These are phyloP conservation scores for Opeltia flavorubescens DNA, from an alignment of 495 filamentous ascomycete genomes.

Conservation along the genomic window DNA sequence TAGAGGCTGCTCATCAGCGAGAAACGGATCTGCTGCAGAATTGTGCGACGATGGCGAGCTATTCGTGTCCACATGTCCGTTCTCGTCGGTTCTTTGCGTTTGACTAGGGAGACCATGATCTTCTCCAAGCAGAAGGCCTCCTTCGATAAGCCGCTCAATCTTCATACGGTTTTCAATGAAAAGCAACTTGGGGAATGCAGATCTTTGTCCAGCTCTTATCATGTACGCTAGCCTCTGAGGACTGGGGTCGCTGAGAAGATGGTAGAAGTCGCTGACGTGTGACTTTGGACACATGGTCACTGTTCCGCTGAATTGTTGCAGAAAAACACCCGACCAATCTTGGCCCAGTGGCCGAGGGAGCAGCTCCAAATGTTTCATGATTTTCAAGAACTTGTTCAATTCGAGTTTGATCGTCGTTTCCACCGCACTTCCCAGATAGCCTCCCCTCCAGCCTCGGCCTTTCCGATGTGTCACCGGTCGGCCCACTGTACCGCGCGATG, in stretches of 20 bases:
- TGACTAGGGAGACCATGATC: not conserved
- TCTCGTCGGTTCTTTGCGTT: conserved; percentile 3
- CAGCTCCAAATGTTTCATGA: conserved; percentile 80
- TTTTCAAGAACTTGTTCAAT: conserved; percentile 90
- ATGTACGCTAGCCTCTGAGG: conserved; percentile 64
- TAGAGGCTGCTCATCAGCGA: not conserved
- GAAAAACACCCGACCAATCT: conserved; percentile 92
- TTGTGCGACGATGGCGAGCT: conserved; percentile 2
- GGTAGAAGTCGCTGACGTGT: conserved; percentile 59
- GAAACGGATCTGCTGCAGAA: not conserved
- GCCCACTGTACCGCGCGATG: conserved; percentile 77
- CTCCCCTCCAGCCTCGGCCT: conserved; percentile 90
- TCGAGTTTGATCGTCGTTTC: conserved; percentile 84
- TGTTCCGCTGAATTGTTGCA: conserved; percentile 87
- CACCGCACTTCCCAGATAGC: conserved; percentile 78
- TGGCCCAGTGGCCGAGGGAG: conserved; percentile 83
- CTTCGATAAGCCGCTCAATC: conserved; percentile 66
- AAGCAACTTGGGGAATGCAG: conserved; percentile 75
- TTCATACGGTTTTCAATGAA: conserved; percentile 79
- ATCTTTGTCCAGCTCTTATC: conserved; percentile 76
- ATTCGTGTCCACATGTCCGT: conserved; percentile 4
- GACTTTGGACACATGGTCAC: conserved; percentile 90
- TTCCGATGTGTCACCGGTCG: conserved; percentile 87
- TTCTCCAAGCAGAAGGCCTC: conserved; percentile 47
- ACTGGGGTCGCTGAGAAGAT: conserved; percentile 74